phyloP scores from a whole-genome alignment of 805 yeast genomes.

The Suhomyces vadensis region DNA sequence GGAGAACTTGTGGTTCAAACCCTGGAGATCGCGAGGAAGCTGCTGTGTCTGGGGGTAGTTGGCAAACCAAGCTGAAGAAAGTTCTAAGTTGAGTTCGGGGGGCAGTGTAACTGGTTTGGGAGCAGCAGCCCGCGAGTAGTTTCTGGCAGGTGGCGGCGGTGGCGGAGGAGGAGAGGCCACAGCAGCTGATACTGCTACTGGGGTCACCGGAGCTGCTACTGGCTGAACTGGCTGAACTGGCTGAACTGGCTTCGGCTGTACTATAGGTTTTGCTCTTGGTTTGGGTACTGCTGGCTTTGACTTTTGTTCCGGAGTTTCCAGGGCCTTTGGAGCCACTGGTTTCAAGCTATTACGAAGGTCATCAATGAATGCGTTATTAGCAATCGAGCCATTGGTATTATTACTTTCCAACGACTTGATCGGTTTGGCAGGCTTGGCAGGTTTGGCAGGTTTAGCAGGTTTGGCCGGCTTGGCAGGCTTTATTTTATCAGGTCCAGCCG shows the following conservation, averaged over 20 bases:
- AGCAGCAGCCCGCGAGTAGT: constrained; percentile 19
- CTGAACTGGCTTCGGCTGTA: constrained; percentile 14
- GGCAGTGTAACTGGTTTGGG: constrained; percentile 22
- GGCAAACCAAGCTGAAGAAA: constrained; percentile 50
- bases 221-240: constrained; percentile 19
- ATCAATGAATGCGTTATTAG: constrained; percentile 6
- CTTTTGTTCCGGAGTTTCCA: too few species aligned
- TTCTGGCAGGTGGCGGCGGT: constrained; percentile 37
- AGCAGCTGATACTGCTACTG: constrained; percentile 13
- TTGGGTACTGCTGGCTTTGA: constrained; percentile 3
- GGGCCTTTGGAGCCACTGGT: not conserved
- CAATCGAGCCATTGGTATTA: too few species aligned
- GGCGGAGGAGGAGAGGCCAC: constrained; percentile 19
- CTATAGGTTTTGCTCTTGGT: constrained; percentile 16
- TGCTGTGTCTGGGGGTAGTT: constrained; percentile 20
- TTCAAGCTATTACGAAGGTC: constrained; percentile 11
- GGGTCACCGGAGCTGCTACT: constrained; percentile 10
- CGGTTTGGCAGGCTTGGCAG: constrained; percentile 7
- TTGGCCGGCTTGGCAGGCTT: constrained; percentile 20
- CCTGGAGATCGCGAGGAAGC: constrained; percentile 42
- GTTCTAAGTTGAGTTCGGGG: constrained; percentile 45
- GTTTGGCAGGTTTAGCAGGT: constrained; percentile 13
- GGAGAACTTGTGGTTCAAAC: constrained; percentile 33
- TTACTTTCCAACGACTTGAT: too few species aligned
- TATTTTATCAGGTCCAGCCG: not conserved